Conservation (phyloP, 1,284 basidiomycete species). For the Coniferiporia sulphurascens region DNA sequence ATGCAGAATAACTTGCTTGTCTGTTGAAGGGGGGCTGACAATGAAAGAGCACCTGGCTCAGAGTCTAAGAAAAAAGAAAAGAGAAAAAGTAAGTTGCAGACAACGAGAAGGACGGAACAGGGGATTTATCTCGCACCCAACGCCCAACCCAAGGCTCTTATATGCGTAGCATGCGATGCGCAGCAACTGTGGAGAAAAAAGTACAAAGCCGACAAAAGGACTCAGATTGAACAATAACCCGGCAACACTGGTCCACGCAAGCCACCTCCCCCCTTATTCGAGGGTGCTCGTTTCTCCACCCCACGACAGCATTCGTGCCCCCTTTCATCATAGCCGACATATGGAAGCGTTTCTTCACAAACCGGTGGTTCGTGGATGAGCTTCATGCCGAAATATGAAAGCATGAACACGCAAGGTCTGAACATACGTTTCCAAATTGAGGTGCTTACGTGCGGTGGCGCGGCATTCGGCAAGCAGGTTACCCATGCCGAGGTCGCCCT, state of each 20-base stretch:
- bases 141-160: constrained; percentile 1
- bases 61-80: constrained; percentile 1
- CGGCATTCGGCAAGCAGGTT: too few relatives aligned
- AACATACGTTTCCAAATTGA: too few relatives aligned
- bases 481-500: too few relatives aligned
- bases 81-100: background rate
- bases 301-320: too few relatives aligned
- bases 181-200: constrained; percentile 1
- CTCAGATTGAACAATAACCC: background rate
- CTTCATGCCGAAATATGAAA: too few relatives aligned
- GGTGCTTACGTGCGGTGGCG: too few relatives aligned
- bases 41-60: constrained; percentile 12
- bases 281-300: background rate
- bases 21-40: background rate
- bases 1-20: background rate
- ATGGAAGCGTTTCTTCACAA: too few relatives aligned
- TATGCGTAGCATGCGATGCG: background rate
- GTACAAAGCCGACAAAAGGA: constrained; percentile 2
- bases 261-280: background rate
- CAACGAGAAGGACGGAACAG: background rate
- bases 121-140: background rate
- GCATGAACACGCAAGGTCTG: too few relatives aligned
- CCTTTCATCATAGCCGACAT: too few relatives aligned
- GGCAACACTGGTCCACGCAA: background rate
- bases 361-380: too few relatives aligned